Evolutionary conservation across 208 protist species (phyloP).

Genomic region (Acanthamoeba sp.): DNA sequence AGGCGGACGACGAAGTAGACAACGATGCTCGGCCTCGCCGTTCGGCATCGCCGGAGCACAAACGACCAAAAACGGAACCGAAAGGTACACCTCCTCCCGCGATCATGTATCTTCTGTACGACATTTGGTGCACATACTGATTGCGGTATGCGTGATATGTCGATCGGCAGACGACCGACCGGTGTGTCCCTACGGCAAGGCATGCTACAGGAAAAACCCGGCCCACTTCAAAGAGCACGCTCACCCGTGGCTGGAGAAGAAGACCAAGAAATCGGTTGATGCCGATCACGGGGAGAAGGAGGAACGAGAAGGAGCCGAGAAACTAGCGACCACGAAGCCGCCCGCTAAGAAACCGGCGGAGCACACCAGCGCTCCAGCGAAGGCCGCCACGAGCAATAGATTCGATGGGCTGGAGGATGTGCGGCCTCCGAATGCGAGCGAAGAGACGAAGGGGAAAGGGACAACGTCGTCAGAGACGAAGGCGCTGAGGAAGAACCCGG

Average conservation of each 20-base stretch:
- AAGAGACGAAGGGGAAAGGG: neutral
- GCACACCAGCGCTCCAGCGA: no score
- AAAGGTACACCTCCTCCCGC: no score
- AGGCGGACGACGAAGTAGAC: neutral
- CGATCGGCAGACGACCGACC: neutral
- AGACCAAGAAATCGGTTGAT: neutral
- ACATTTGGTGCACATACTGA: neutral
- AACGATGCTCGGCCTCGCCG: neutral
- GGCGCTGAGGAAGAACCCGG: neutral
- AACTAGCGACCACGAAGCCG: neutral
- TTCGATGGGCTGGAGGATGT: no score
- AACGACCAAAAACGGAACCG: neutral
- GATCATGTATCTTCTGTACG: no score
- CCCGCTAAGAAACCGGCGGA: neutral
- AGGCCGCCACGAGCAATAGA: no score
- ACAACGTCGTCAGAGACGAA: neutral
- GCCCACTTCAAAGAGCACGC: neutral
- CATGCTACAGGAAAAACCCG: neutral
- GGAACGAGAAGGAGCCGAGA: neutral
- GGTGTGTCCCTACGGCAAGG: conserved; percentile 2
- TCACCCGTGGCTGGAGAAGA: conserved; percentile 3
- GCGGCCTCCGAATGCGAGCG: no score
- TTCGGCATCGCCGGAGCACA: neutral
- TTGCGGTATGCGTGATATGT: no score
- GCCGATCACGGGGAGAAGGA: no score